These are phyloP conservation scores for Odontarrhena argentea DNA, from an alignment of 345 rosid species.

Conservation along the genomic window DNA sequence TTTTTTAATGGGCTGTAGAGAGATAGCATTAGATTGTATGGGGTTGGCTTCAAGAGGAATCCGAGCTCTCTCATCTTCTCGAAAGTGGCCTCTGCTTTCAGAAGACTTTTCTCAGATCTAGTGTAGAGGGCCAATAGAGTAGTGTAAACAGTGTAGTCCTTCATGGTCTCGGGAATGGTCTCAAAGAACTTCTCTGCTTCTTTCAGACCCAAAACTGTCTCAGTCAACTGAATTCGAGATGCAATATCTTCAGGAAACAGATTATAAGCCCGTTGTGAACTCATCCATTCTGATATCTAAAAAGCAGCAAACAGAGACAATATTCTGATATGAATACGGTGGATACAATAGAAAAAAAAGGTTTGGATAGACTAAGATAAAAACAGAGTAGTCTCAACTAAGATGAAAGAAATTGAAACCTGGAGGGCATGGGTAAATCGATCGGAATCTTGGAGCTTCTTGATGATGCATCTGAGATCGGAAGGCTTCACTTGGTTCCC, in stretches of 20 bases:
- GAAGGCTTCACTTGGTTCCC: conserved; percentile 30
- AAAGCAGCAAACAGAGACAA: background rate
- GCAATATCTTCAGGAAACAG: conserved; percentile 22
- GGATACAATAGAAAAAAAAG: background rate
- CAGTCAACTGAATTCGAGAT: conserved; percentile 6
- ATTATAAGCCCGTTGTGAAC: conserved; percentile 2
- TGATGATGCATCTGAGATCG: conserved; percentile 29
- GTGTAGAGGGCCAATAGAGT: conserved; percentile 19
- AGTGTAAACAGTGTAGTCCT: conserved; percentile 27
- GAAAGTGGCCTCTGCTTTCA: background rate
- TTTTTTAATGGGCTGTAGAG: conserved; percentile 15
- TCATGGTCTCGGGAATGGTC: conserved; percentile 17
- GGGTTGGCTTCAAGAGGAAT: conserved; percentile 22
- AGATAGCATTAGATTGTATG: conserved; percentile 16
- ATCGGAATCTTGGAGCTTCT: conserved; percentile 25
- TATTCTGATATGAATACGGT: background rate
- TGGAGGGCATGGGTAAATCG: conserved; percentile 25
- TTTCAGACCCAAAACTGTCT: conserved; percentile 22
- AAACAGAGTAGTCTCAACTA: background rate
- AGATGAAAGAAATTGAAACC: background rate
- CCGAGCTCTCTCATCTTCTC: conserved; percentile 23
- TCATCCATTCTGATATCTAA: conserved; percentile 30
- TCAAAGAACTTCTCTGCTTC: conserved; percentile 31
- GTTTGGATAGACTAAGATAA: background rate
- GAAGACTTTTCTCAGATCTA: conserved; percentile 13